Evolutionary conservation across 768 basidiomycete genomes (phyloP), one percentile per base, ranked within the genome.

Genomic region (Amanita exitialis): DNA sequence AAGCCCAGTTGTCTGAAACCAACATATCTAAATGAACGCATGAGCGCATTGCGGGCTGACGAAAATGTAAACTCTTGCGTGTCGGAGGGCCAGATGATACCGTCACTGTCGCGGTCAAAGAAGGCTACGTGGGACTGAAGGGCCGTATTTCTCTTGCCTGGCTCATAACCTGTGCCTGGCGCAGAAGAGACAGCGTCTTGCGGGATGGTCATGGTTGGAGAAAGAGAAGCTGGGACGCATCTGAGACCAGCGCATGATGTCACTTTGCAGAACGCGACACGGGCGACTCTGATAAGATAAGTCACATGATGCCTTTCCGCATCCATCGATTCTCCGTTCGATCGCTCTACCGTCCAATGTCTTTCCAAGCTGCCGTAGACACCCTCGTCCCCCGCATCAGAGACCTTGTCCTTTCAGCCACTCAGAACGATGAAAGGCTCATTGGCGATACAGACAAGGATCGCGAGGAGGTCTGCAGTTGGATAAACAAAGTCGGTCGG

Each of bases 401-500:
- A 59, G 79, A 82, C 38, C 75, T 90, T 21, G 78, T 88, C 43
- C 64, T 71, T 44, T 62, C 66, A 27, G 69, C 64, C 25, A 72
- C 73, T 27, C 65, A 73, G 53, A 69, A 77, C 54, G 77, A 72
- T 25, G 61, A 64, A 44, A 60, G 65, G 47, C 60, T 67, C 21
- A 54, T 74, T 41, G 86, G 85, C 18, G 73, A 70, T 57, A 73
- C 74, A 16, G 80, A 83, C 58, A 68, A 72, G 55, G 84, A 87
- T 59, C 70, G 78, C 64, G 66, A 70, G 42, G 82, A 86, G 59
- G 79, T 91, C 25, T 61, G 69, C 20, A 69, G 66, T 53, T 91
- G 89, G 87, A 78, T 90, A 58, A 78, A 79, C 54, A 86, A 78
- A 62, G 74, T 81, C 18, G 73, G 68, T 10, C 63, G 68, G 52